Conservation (phyloP, 2,329 filamentous ascomycete species). For the Amphichorda felina region DNA sequence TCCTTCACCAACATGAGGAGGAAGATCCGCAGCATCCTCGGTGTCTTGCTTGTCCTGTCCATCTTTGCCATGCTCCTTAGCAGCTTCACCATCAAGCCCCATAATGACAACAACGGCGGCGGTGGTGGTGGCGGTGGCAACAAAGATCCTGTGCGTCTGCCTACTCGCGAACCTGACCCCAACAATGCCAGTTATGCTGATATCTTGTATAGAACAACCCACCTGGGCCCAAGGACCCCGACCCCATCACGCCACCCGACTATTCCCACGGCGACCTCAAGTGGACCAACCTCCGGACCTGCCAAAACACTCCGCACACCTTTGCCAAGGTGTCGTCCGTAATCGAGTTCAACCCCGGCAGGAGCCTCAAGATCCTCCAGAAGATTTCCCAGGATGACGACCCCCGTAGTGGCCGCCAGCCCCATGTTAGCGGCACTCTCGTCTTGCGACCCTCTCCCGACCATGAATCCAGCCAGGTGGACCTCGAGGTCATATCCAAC, state of each 20-base stretch:
- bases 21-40: slow-evolving; percentile 16
- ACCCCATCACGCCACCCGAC: slow-evolving; percentile 11
- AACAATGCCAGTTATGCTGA: too few species aligned
- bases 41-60: slow-evolving; percentile 18
- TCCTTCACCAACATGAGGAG: slow-evolving; percentile 9
- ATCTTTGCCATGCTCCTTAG: slow-evolving; percentile 13
- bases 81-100: not conserved
- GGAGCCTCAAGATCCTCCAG: slow-evolving; percentile 28
- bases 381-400: slow-evolving; percentile 11
- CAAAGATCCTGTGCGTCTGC: too few species aligned
- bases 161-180: too few species aligned
- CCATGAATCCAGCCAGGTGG: slow-evolving; percentile 17
- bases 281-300: slow-evolving; percentile 14
- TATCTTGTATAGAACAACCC: not conserved
- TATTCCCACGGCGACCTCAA: slow-evolving; percentile 9
- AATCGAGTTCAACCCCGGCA: slow-evolving; percentile 20
- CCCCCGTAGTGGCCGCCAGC: not conserved
- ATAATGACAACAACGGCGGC: not conserved
- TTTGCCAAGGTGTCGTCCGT: slow-evolving; percentile 6
- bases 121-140: too few species aligned
- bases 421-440: slow-evolving; percentile 28
- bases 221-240: not conserved
- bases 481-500: slow-evolving; percentile 33
- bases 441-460: slow-evolving; percentile 24
- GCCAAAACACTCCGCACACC: slow-evolving; percentile 12